Evolutionary conservation across 1,139 yeast genomes (phyloP), one percentile per base, ranked within the genome.

Genomic region (Nakaseomyces sp.): DNA sequence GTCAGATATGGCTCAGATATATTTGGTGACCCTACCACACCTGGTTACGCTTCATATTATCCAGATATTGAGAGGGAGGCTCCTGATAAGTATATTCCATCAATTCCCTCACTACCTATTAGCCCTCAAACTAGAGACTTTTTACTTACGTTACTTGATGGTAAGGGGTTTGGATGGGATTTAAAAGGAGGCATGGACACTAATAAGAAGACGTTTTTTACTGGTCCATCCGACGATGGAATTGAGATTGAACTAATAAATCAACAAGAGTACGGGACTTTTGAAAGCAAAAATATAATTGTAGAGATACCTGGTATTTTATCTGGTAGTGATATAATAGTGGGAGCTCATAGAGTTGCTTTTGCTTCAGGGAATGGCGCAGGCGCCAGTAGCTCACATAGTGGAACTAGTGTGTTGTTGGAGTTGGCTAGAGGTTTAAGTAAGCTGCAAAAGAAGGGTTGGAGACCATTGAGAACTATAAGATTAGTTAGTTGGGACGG

Each of bases 11-110:
- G 78, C 45, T 74, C 78, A 5, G 77, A 74, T 26, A 66, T 65
- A 25, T 86, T 87, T 0, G 89, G 89, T 18, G 89, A 81, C 57
- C 89, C 89, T 31, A 79, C 88, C 1, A 79, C 82, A 33, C 79
- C 84, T 1, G 74, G 73, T 3, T 70, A 66, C 63, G 61, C 76
- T n/a, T 58, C 71, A 8, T 61, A 63, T 30, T 55, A 55, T 22
- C 51, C 56, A 2, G 49, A 58, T 18, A 64, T 66, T 7, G 68
- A 63, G 44, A 56, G 75, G 40, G 47, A 57, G 5, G 56, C 67
- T 17, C 74, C 77, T 0, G 55, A 58, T 17, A 67, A 59, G 6
- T 72, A 74, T 26, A 72, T 72, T 3, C 79, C 79, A 0, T 57
- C 60, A 29, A 68, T 67, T 31, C 77, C 75, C 0, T 65, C 67